Base-by-base conservation (phyloP, 495 filamentous ascomycete genomes). In the Xylaria intraflava region DNA sequence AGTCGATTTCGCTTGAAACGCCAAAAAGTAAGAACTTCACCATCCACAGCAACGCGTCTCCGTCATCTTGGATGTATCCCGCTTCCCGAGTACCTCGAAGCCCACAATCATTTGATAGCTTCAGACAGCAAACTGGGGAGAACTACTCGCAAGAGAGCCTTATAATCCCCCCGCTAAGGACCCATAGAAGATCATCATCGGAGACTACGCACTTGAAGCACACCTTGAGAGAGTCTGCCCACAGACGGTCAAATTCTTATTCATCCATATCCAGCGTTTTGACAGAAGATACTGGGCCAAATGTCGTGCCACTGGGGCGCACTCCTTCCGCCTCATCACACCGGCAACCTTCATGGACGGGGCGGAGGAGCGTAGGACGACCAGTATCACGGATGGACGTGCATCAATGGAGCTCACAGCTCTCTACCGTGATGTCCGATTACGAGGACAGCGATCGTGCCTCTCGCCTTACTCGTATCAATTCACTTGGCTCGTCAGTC, bases 361-460 rank as follows among this genome's bases (percentile, higher is more conserved):
- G 57, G 43, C 46, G 56, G 33, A 55, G 49, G 31, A 51, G 49
- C 41, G 14, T 27, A n/a, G 36, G 42, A 26, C 59, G 55, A 35
- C 64, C 49, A 29, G 49, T 46, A 46, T 40, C 47, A 56, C 53
- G 56, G 53, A 62, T 64, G 58, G 62, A 71, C 57, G 57, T 72
- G 41, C 75, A 81, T 48, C 80, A 80, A 70, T 87, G 85, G 80
- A 88, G 85, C 65, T 83, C 85, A 60, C 83, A 87, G 64, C 75
- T 90, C 11, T 88, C 87, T 17, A 84, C 85, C 16, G 84, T 89
- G 26, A 77, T 79, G 46, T 89, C 87, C 19, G 81, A 84, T 51
- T 81, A 81, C 69, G 76, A 78, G 41, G 69, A 69, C 45, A 78
- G 76, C 56, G 62, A 67, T 10, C 61, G 51, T 6, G 60, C 62